Evolutionary conservation across 1,284 basidiomycete genomes (phyloP).

Genomic region (Bondarzewia mesenterica): DNA sequence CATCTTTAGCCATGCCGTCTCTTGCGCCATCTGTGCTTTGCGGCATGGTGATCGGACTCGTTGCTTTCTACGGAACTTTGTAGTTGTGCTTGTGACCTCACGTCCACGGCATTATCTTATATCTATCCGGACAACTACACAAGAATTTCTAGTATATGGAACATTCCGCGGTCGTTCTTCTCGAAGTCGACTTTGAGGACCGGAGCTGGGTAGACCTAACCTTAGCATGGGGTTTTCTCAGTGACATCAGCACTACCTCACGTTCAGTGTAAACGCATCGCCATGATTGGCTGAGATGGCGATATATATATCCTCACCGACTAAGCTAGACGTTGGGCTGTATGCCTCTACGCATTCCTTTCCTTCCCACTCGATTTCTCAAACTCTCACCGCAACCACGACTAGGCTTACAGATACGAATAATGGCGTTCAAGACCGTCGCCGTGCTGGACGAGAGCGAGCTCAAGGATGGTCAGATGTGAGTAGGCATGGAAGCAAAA

Average conservation of each 20-base stretch:
- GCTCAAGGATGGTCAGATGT: conserved; percentile 76
- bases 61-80: too few species aligned
- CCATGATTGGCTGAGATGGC: neutral
- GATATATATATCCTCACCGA: neutral
- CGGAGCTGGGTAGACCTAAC: neutral
- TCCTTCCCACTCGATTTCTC: conserved; percentile 1
- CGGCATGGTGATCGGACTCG: too few species aligned
- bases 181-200: neutral
- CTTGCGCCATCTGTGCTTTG: too few species aligned
- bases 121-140: too few species aligned
- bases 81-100: too few species aligned
- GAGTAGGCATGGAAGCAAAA: conserved; percentile 13
- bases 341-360: neutral
- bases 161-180: too few species aligned
- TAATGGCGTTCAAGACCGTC: conserved; percentile 45
- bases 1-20: too few species aligned
- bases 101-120: too few species aligned
- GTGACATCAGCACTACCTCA: neutral
- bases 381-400: neutral
- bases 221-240: neutral
- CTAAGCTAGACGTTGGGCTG: too few species aligned
- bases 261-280: neutral
- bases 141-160: too few species aligned
- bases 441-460: conserved; percentile 60
- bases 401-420: conserved; percentile 6